phyloP scores from a whole-genome alignment of 2,329 filamentous ascomycete genomes.

The Penicillium vulpinum region DNA sequence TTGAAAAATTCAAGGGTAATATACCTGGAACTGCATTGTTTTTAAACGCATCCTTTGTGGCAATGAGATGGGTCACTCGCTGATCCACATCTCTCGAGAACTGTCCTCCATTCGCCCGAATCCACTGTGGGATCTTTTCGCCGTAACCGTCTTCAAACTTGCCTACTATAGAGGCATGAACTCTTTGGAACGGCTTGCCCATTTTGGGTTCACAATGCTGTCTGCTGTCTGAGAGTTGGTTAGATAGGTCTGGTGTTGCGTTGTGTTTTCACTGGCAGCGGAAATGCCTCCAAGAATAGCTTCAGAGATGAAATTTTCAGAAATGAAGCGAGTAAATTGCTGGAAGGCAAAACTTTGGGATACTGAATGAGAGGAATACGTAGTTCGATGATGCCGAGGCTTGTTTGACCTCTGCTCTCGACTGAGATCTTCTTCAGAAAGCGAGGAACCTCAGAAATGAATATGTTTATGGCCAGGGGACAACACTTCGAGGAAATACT shows the following conservation, averaged over 20 bases:
- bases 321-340: background rate
- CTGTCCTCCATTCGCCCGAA: slow-evolving; percentile 60
- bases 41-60: slow-evolving; percentile 62
- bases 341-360: background rate
- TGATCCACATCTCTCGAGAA: slow-evolving; percentile 55
- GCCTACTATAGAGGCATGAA: slow-evolving; percentile 60
- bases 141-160: slow-evolving; percentile 53
- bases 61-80: slow-evolving; percentile 71
- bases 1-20: background rate
- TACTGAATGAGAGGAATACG: background rate
- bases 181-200: slow-evolving; percentile 52
- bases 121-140: slow-evolving; percentile 66
- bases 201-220: slow-evolving; percentile 22
- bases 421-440: background rate
- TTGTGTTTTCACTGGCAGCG: no score
- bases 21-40: slow-evolving; percentile 46
- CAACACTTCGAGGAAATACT: background rate
- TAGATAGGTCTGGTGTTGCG: no score
- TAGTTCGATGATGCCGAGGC: background rate
- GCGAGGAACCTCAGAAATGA: background rate
- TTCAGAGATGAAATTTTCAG: no score
- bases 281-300: no score
- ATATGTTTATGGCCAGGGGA: background rate
- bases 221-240: no score
- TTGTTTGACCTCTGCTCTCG: background rate